A percentile compares a stretch with the other conserved stretches of the same genome.
phyloP scores from a whole-genome alignment of 192 early-diverging fungal species.

The Allomyces macrogynus region DNA sequence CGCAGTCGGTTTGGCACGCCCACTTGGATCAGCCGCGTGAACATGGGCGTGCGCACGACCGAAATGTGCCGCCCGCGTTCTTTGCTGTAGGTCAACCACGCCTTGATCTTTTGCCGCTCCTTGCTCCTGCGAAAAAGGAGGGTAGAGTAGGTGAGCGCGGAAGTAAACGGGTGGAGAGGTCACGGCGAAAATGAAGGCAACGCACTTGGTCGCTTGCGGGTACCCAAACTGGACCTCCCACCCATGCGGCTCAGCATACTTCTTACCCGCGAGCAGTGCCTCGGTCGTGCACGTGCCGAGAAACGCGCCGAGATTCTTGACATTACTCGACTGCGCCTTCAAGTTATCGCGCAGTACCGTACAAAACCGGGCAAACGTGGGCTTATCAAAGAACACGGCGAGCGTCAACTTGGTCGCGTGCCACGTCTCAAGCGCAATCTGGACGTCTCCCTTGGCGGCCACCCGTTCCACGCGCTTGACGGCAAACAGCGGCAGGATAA shows the following conservation, averaged over 20 bases:
- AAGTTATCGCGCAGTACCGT: conserved; percentile 46
- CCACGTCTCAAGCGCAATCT: conserved; percentile 71
- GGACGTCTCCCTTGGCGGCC: conserved; percentile 36
- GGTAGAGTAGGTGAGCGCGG: too few species aligned
- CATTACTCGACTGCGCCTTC: conserved; percentile 41
- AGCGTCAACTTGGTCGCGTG: conserved; percentile 79
- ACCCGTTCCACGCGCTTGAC: conserved; percentile 79
- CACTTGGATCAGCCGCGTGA: conserved; percentile 71
- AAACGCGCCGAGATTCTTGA: conserved; percentile 63
- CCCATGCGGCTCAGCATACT: conserved; percentile 18
- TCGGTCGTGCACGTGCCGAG: conserved; percentile 65
- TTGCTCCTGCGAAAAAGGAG: conserved; percentile 4
- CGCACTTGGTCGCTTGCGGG: background rate
- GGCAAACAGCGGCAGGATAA: conserved; percentile 71
- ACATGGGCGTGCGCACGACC: conserved; percentile 52
- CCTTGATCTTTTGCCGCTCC: conserved; percentile 13
- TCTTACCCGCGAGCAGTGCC: conserved; percentile 31
- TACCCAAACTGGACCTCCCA: conserved; percentile 28
- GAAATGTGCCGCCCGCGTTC: conserved; percentile 81
- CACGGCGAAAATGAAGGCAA: background rate
- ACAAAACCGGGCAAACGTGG: conserved; percentile 63
- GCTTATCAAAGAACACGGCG: conserved; percentile 44
- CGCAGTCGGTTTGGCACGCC: conserved; percentile 72
- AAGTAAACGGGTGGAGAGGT: too few species aligned
- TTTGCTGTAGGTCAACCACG: conserved; percentile 21